Percentiles rank a stretch among this genome's conserved stretches.
These are phyloP conservation scores for Tolypocladium cylindrosporum DNA, from an alignment of 2,329 filamentous ascomycete genomes.

Conservation along the genomic window DNA sequence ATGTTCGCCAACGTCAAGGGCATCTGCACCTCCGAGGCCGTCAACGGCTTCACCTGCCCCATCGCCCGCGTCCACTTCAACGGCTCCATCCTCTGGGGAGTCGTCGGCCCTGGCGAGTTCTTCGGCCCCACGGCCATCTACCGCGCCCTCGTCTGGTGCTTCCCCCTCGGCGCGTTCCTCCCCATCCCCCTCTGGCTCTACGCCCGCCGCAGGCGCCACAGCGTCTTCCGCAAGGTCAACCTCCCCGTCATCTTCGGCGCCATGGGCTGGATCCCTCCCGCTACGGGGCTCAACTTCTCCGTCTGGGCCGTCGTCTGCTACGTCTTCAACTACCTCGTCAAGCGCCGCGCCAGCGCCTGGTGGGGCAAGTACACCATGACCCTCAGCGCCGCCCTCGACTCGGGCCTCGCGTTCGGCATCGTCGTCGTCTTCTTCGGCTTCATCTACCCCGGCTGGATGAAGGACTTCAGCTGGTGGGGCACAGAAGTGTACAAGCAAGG, in stretches of 20 bases:
- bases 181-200: constrained; percentile 69
- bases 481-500: constrained; percentile 78
- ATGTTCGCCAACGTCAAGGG: constrained; percentile 71
- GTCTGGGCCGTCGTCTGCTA: constrained; percentile 82
- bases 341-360: constrained; percentile 61
- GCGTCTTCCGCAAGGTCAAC: constrained; percentile 66
- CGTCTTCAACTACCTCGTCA: constrained; percentile 70
- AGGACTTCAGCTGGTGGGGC: constrained; percentile 75
- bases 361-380: constrained; percentile 93
- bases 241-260: constrained; percentile 76
- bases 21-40: constrained; percentile 69
- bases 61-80: constrained; percentile 86
- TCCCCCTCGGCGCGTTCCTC: constrained; percentile 64
- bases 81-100: constrained; percentile 81
- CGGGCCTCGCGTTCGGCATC: constrained; percentile 71
- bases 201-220: constrained; percentile 46
- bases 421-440: constrained; percentile 80
- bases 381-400: constrained; percentile 72
- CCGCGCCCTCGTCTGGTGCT: constrained; percentile 69
- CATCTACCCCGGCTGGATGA: constrained; percentile 68
- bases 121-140: constrained; percentile 71
- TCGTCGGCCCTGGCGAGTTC: constrained; percentile 74
- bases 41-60: constrained; percentile 81
- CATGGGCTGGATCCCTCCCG: constrained; percentile 78
- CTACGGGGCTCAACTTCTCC: constrained; percentile 77